Evolutionary conservation across 805 yeast genomes (phyloP).

Genomic region (Ogataea nakhonphanomensis): DNA sequence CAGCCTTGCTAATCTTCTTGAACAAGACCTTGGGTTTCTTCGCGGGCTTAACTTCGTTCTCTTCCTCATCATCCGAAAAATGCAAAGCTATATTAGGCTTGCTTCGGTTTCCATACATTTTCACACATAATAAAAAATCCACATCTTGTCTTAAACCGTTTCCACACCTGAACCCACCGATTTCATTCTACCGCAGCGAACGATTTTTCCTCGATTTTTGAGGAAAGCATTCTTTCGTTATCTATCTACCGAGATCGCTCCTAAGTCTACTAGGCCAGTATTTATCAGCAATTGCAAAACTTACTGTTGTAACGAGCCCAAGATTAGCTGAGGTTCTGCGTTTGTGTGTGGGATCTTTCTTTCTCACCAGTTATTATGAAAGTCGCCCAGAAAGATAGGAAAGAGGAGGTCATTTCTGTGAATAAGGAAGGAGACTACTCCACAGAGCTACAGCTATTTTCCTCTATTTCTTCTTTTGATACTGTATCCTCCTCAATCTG

Average conservation of each 20-base stretch:
- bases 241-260: too few relatives aligned
- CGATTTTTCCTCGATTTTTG: slow-evolving; percentile 5
- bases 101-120: not conserved
- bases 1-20: slow-evolving; percentile 20
- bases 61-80: slow-evolving; percentile 11
- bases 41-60: not conserved
- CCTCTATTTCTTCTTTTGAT: not conserved
- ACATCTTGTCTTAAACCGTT: slow-evolving; percentile 10
- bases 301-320: not conserved
- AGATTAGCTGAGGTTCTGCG: not conserved
- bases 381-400: slow-evolving; percentile 3
- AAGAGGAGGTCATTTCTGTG: slow-evolving; percentile 1
- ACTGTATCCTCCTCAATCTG: not conserved
- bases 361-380: slow-evolving; percentile 1
- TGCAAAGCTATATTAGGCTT: slow-evolving; percentile 1
- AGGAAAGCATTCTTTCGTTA: not conserved
- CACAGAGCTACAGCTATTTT: not conserved
- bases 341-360: not conserved
- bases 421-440: not conserved
- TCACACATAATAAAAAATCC: not conserved
- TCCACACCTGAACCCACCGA: slow-evolving; percentile 5
- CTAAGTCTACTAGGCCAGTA: too few relatives aligned
- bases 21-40: slow-evolving; percentile 9
- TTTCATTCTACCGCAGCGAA: slow-evolving; percentile 1
- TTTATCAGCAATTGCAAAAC: not conserved